Base-by-base conservation (phyloP, 352 stramenopile species). In the Pythium vanterpoolii region DNA sequence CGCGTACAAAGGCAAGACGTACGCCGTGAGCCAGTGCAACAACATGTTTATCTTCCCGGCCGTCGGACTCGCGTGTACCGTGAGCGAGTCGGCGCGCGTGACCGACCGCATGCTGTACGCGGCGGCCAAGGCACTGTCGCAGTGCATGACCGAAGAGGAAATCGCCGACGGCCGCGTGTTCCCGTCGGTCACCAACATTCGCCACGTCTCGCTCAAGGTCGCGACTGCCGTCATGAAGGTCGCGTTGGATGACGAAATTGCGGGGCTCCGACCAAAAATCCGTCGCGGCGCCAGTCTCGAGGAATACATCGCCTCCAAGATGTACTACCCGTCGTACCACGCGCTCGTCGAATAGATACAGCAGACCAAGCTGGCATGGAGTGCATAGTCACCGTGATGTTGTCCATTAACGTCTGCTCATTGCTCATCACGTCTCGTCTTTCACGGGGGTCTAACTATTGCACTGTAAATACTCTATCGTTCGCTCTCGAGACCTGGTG, bases 41-140 rank as follows among this genome's bases (percentile, higher is more conserved):
- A 98, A 98, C 73, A 96, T 98, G 86, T 99, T 98, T 71, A 96
- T 99, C 64, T 99, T 99, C 79, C 96, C 96, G 30, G 97, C 90
- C 42, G 73, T 99, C 42, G 96, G 95, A 33, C 82, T 99, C 5
- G 96, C 91, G 19, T 89, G 88, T 19, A 89, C 93, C 4, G 73
- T 98, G 11, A 88, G 84, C 57, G 81, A 89, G 52, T 66, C 82
- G 19, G 76, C 67, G 24, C 79, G 83, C 45, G 83, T 96, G 46
- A 96, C 90, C 24, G 96, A 99, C 71, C 81, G 82, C 62, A 99
- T 99, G 96, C 75, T 99, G 18, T 98, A 98, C 68, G 80, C 96
- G 28, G 93, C 93, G 11, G 92, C 95, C 23, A 95, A 98, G 74
- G 89, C 95, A 27, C 71, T 98, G n/a, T 95, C 95, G 16, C 79